Conservation (phyloP, 768 basidiomycete genomes). For the Amanita inopinata region DNA sequence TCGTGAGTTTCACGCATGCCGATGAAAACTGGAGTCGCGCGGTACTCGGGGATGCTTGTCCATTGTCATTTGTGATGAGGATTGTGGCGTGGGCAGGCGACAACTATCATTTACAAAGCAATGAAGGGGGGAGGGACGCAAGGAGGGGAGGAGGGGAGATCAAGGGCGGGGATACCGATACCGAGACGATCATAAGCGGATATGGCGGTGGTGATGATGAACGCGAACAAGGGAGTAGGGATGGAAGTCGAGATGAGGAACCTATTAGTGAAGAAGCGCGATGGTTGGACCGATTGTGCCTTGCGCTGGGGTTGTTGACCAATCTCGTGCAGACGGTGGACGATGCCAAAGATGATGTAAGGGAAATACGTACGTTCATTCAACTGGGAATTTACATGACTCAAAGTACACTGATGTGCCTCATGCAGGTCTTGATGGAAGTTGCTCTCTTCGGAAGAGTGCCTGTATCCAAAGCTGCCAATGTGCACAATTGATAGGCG, state of each 20-base stretch:
- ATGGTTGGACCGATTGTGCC: constrained; percentile 62
- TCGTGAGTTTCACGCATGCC: constrained; percentile 64
- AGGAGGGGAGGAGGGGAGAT: constrained; percentile 7
- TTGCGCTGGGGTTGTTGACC: constrained; percentile 65
- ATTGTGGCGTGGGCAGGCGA: constrained; percentile 30
- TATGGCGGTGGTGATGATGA: constrained; percentile 12
- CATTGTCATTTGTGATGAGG: constrained; percentile 38
- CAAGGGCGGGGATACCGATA: constrained; percentile 5
- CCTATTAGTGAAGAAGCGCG: constrained; percentile 21
- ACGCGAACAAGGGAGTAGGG: constrained; percentile 6
- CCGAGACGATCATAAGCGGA: constrained; percentile 12
- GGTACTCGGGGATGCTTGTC: constrained; percentile 35
- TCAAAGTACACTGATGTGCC: neutral
- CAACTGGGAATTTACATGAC: neutral
- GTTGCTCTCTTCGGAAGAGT: constrained; percentile 37
- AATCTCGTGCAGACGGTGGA: constrained; percentile 61
- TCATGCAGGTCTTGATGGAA: constrained; percentile 37
- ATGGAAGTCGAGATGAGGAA: neutral
- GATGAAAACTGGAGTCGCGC: constrained; percentile 45
- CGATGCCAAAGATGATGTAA: constrained; percentile 34
- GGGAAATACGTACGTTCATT: constrained; percentile 37
- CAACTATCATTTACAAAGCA: constrained; percentile 12
- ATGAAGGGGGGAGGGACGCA: constrained; percentile 3
- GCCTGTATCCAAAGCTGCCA: constrained; percentile 43
- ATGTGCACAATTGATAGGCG: constrained; percentile 35